phyloP scores from a whole-genome alignment of 2,329 filamentous ascomycete species.

The Fusarium subglutinans region DNA sequence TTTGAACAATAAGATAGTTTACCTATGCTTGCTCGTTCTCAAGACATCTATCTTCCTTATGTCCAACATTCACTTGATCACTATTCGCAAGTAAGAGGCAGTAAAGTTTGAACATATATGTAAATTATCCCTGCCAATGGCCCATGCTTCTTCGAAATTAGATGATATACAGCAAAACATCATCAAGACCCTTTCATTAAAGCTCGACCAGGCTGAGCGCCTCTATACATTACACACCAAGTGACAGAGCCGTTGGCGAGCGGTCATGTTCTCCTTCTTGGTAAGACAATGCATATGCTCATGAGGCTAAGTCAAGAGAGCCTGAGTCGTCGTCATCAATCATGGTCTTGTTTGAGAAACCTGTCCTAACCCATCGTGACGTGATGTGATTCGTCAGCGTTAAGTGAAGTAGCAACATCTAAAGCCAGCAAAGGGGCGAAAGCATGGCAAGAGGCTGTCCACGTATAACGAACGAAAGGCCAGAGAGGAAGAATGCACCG shows the following conservation, averaged over 20 bases:
- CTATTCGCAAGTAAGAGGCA: neutral
- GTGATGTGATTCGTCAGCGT: conserved; percentile 8
- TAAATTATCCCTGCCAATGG: conserved; percentile 39
- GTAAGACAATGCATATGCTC: conserved; percentile 22
- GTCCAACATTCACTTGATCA: neutral
- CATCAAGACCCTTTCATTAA: conserved; percentile 31
- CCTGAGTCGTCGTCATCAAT: conserved; percentile 30
- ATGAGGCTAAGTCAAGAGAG: conserved; percentile 9
- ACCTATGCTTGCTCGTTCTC: neutral
- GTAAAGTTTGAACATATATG: conserved; percentile 35
- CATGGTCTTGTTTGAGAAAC: conserved; percentile 30
- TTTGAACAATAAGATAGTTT: neutral
- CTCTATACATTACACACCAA: conserved; percentile 25
- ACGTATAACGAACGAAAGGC: conserved; percentile 15
- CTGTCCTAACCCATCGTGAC: conserved; percentile 18
- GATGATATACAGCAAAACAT: conserved; percentile 44
- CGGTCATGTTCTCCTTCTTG: conserved; percentile 8
- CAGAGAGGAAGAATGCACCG: conserved; percentile 25
- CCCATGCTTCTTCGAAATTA: conserved; percentile 40
- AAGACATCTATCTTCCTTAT: neutral
- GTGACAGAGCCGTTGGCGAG: conserved; percentile 13
- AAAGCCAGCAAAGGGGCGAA: conserved; percentile 31
- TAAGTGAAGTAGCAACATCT: conserved; percentile 23
- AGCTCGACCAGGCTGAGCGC: conserved; percentile 28
- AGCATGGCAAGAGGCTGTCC: conserved; percentile 33